These are phyloP conservation scores for Hansfordia pulvinata DNA, from an alignment of 2,329 filamentous ascomycete species.

Conservation along the genomic window DNA sequence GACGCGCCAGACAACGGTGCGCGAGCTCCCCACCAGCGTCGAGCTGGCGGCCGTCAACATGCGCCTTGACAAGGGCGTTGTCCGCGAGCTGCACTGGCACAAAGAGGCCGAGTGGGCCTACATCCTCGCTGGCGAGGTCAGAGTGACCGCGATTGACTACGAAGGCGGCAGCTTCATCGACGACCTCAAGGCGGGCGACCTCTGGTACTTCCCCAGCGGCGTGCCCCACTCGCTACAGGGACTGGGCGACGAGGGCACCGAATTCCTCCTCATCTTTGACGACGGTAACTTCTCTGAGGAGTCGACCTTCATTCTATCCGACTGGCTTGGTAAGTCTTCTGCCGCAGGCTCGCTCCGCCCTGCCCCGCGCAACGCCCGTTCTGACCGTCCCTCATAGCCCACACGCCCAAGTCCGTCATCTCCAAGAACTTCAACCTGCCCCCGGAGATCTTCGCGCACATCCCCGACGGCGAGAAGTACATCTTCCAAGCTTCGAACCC, in stretches of 20 bases:
- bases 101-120: slow-evolving; percentile 71
- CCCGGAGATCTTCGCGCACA: slow-evolving; percentile 54
- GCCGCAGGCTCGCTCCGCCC: no score
- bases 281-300: slow-evolving; percentile 37
- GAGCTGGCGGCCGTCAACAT: slow-evolving; percentile 69
- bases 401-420: slow-evolving; percentile 59
- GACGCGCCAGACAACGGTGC: slow-evolving; percentile 59
- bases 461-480: slow-evolving; percentile 57
- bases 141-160: slow-evolving; percentile 60
- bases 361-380: no score
- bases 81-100: slow-evolving; percentile 71
- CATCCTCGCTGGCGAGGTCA: slow-evolving; percentile 55
- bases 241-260: slow-evolving; percentile 48
- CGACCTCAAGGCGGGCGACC: slow-evolving; percentile 60
- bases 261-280: slow-evolving; percentile 43
- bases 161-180: slow-evolving; percentile 68
- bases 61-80: slow-evolving; percentile 59
- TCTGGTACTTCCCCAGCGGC: slow-evolving; percentile 73
- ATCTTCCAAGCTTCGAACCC: slow-evolving; percentile 62
- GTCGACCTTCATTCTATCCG: slow-evolving; percentile 60
- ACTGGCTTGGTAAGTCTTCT: slow-evolving; percentile 47
- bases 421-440: slow-evolving; percentile 64
- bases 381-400: no score
- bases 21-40: slow-evolving; percentile 50
- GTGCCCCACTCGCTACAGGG: slow-evolving; percentile 69